Evolutionary conservation across 1,284 basidiomycete species (phyloP), one percentile per base, ranked within the genome.

Genomic region (Apiotrichum akiyoshidainum): DNA sequence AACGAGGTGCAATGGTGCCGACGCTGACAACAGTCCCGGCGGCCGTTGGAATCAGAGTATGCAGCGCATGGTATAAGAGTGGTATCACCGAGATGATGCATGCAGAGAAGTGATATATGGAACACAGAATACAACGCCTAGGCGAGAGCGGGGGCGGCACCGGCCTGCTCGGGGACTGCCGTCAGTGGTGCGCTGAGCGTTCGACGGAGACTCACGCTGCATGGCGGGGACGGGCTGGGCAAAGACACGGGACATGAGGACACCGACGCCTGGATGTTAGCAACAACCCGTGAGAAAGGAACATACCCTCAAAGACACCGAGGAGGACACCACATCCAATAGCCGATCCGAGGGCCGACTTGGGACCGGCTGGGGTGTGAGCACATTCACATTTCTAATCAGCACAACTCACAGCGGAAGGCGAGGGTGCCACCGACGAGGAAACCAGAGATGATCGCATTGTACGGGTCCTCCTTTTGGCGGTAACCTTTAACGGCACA

Each of bases 401-500:
- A 21, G 21, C n/a, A 16, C 13, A 10, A 87, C 90, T 80, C 78
- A 96, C 94, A 90, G 79, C 95, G 85, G 63, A 91, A 85, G 54
- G 96, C 96, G 54, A 99, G 80, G 75, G 90, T 95, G 58, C 95
- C 95, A 79, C 96, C 96, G 33, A 95, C 98, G 85, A 96, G 85
- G 82, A 99, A 99, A 46, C 96, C 95, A 48, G 95, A 92, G 57
- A 96, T 89, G 73, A 99, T 98, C 45, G 93, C 93, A 77, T 99
- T 99, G 93, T 94, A 99, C 53, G 94, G 90, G 78, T 99, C 96
- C 79, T 99, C 96, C 78, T 99, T 99, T 82, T 99, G 95, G 73
- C 96, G 83, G 81, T 86, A 90, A 12, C 93, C 93, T 79, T 99
- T 98, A 65, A 99, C 90, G 1, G 92, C 92, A 78, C 96, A 99